Percentiles rank a stretch among this genome's conserved stretches.
Conservation (phyloP, 805 yeast genomes). For the Saccharomycopsis vini region DNA sequence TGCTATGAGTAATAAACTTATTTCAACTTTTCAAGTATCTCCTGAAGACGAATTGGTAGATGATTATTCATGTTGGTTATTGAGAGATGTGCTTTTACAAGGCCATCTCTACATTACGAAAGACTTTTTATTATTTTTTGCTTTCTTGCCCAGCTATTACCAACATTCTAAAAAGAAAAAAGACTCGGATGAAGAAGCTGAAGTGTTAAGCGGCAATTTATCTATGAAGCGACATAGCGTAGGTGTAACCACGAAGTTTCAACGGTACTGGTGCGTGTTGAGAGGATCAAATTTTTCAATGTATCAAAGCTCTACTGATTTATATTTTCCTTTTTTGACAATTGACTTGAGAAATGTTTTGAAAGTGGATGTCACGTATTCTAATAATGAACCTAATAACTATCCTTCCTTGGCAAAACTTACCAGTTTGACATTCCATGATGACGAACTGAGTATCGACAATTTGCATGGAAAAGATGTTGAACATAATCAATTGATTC, state of each 20-base stretch:
- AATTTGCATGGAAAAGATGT: neutral
- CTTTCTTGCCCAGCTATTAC: slow-evolving; percentile 50
- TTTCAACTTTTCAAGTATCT: slow-evolving; percentile 35
- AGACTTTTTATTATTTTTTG: slow-evolving; percentile 60
- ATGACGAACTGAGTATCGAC: neutral
- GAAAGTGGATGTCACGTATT: slow-evolving; percentile 41
- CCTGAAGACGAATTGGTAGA: slow-evolving; percentile 46
- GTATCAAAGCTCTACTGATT: slow-evolving; percentile 62
- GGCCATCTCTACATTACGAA: slow-evolving; percentile 75
- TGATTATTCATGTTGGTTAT: slow-evolving; percentile 72
- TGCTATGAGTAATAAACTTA: slow-evolving; percentile 30
- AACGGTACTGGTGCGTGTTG: slow-evolving; percentile 74
- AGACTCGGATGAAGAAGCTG: slow-evolving; percentile 11
- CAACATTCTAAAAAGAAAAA: neutral
- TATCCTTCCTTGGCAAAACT: neutral
- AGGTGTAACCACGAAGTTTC: slow-evolving; percentile 24
- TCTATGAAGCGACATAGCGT: slow-evolving; percentile 29
- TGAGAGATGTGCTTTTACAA: slow-evolving; percentile 74
- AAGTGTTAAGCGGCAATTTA: slow-evolving; percentile 42
- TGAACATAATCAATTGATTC: neutral
- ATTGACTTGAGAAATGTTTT: slow-evolving; percentile 62
- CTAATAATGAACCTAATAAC: neutral
- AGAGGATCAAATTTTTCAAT: slow-evolving; percentile 59
- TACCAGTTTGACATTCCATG: slow-evolving; percentile 2
- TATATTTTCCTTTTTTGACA: slow-evolving; percentile 75